Conservation (phyloP, 176 grass and related monocot genomes). For the Ananas comosus region DNA sequence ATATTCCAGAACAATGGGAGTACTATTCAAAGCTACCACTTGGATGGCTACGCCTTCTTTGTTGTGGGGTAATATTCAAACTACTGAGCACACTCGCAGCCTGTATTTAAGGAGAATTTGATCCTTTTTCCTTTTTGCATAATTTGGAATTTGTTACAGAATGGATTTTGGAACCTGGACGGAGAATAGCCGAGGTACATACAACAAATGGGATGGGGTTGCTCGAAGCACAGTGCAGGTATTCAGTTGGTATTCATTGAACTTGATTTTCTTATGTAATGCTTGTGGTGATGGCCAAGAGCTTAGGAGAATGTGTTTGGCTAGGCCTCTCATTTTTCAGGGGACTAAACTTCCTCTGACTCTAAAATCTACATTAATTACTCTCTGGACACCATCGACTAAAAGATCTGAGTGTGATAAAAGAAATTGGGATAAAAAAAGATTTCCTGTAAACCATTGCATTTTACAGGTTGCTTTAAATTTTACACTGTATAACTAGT, state of each 20-base stretch:
- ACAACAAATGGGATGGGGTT: conserved; percentile 99
- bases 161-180: conserved; percentile 95
- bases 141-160: conserved; percentile 23
- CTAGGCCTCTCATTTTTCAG: no score
- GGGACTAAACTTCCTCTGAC: no score
- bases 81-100: not conserved
- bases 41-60: conserved; percentile 97
- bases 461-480: no score
- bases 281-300: no score
- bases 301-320: no score
- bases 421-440: no score
- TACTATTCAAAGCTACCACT: conserved; percentile 66
- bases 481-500: no score
- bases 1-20: conserved; percentile 95
- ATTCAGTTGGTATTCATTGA: not conserved
- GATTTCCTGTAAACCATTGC: no score
- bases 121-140: not conserved
- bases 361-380: no score
- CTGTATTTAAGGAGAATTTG: conserved; percentile 5
- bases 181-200: conserved; percentile 77
- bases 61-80: conserved; percentile 65
- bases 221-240: conserved; percentile 89
- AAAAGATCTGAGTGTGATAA: no score
- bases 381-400: no score
- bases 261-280: not conserved